Evolutionary conservation across 164 flowering plant species (phyloP).

Genomic region (Litsea cubeba): DNA sequence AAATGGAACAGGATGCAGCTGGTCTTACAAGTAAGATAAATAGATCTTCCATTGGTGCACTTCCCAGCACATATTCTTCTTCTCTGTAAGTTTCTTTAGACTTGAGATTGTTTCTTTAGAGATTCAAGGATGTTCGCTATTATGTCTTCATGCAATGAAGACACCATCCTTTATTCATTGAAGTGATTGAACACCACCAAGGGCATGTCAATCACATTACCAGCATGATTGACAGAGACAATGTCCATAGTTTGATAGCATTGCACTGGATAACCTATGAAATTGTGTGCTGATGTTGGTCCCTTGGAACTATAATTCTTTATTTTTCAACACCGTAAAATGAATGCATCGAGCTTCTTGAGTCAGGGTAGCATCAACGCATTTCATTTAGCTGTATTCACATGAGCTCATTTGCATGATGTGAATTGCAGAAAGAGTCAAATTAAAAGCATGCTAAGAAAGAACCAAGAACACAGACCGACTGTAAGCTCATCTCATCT

Average conservation of each 20-base stretch:
- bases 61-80: slow-evolving; percentile 67
- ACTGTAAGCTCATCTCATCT: slow-evolving; percentile 35
- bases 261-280: neutral
- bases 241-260: neutral
- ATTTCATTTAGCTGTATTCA: neutral
- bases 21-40: slow-evolving; percentile 68
- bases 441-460: slow-evolving; percentile 65
- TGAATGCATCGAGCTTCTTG: neutral
- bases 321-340: too few species aligned
- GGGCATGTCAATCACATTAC: neutral
- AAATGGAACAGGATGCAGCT: slow-evolving; percentile 54
- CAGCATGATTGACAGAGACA: neutral
- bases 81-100: slow-evolving; percentile 39
- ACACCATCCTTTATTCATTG: too few species aligned
- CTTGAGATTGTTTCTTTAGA: slow-evolving; percentile 1
- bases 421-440: slow-evolving; percentile 41
- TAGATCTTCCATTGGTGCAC: slow-evolving; percentile 53
- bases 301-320: neutral
- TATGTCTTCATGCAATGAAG: neutral
- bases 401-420: neutral
- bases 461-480: slow-evolving; percentile 68
- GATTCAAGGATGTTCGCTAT: neutral
- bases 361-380: neutral
- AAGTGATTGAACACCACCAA: neutral
- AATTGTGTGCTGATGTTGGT: neutral